Percentiles rank a stretch among this genome's conserved stretches.
Conservation (phyloP, 2,329 filamentous ascomycete species). For the Scytalidium lignicola region DNA sequence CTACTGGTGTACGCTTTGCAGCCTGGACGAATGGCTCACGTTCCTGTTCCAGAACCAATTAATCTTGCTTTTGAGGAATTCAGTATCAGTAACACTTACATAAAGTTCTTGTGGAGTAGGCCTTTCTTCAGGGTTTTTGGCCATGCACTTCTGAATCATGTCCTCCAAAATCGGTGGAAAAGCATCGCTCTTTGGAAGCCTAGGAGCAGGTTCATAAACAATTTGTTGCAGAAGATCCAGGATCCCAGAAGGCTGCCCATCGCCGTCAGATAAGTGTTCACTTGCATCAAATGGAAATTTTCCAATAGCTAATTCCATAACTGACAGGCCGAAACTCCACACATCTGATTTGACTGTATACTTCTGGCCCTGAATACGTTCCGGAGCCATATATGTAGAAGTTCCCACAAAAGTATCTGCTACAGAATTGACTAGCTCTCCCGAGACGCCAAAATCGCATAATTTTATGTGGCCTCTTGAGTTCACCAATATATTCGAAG, state of each 20-base stretch:
- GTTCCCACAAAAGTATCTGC: constrained; percentile 98
- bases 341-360: constrained; percentile 99
- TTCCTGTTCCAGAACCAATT: constrained; percentile 50
- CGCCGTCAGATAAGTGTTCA: constrained; percentile 64
- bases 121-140: constrained; percentile 81
- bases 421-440: constrained; percentile 94
- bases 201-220: constrained; percentile 91
- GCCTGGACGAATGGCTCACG: constrained; percentile 92
- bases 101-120: constrained; percentile 92
- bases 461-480: constrained; percentile 92
- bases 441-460: constrained; percentile 98
- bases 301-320: constrained; percentile 97
- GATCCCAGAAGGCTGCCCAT: constrained; percentile 87
- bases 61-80: constrained; percentile 2
- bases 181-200: constrained; percentile 91
- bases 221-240: constrained; percentile 95
- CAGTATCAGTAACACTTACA: constrained; percentile 50
- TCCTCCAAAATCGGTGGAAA: constrained; percentile 94
- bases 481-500: constrained; percentile 95
- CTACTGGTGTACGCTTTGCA: constrained; percentile 91
- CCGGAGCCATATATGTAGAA: constrained; percentile 98
- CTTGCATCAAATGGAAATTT: constrained; percentile 89
- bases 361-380: constrained; percentile 92
- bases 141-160: constrained; percentile 93
- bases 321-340: constrained; percentile 91